Evolutionary conservation across 2,329 filamentous ascomycete genomes (phyloP).

Genomic region (Blumeriella jaapii): DNA sequence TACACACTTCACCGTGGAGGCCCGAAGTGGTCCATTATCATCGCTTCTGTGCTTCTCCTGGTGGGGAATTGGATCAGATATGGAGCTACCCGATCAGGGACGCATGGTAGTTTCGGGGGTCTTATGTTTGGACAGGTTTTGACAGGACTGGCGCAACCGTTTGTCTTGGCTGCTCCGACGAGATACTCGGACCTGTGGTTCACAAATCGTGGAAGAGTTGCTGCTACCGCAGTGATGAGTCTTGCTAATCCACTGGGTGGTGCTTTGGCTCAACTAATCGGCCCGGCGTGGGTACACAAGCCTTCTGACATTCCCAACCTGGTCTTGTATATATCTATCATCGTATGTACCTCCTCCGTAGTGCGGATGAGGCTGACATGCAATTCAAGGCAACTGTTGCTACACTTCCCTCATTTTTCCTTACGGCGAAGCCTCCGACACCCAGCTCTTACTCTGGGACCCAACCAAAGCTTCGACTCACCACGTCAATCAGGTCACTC

Average conservation of each 20-base stretch:
- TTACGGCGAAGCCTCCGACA: conserved; percentile 65
- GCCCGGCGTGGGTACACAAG: conserved; percentile 58
- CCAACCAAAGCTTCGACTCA: conserved; percentile 39
- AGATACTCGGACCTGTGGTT: conserved; percentile 95
- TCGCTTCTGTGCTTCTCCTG: conserved; percentile 60
- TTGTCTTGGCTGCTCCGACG: conserved; percentile 80
- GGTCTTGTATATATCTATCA: conserved; percentile 75
- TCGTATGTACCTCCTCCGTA: conserved; percentile 42
- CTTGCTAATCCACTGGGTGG: conserved; percentile 85
- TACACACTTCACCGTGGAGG: conserved; percentile 66
- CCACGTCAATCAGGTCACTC: conserved; percentile 42
- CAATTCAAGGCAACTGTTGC: conserved; percentile 45
- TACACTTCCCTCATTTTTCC: conserved; percentile 66
- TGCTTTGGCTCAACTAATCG: conserved; percentile 76
- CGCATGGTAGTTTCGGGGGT: conserved; percentile 54
- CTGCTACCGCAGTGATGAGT: conserved; percentile 74
- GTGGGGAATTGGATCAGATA: conserved; percentile 88
- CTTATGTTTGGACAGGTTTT: conserved; percentile 89
- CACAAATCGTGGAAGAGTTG: conserved; percentile 68
- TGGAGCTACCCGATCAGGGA: conserved; percentile 47
- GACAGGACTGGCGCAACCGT: conserved; percentile 81
- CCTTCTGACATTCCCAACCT: conserved; percentile 61
- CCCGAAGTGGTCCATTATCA: conserved; percentile 66
- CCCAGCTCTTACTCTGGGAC: conserved; percentile 57
- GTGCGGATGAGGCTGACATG: conserved; percentile 3